Evolutionary conservation across 2,329 filamentous ascomycete species (phyloP), one percentile per base, ranked within the genome.

Genomic region (Colletotrichum sp.): DNA sequence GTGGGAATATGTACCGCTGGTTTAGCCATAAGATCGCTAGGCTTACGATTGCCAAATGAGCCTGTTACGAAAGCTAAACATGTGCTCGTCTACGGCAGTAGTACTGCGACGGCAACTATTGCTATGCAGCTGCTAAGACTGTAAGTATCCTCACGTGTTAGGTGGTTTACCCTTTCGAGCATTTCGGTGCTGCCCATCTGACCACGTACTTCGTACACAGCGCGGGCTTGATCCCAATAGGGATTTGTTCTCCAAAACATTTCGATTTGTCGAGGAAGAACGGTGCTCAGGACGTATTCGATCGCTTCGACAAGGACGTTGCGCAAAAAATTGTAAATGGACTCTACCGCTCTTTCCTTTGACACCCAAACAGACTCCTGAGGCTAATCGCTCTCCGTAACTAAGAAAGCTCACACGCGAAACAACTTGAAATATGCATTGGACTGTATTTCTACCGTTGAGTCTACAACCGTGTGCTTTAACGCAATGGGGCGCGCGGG

Each of bases 361-460:
- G 4, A 16, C 12, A 5, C 27, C 30, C 11, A 5, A 32, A 6
- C 3, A 59, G 22, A 57, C 6, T 25, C 7, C 32, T 25, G 52
- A 82, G 4, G 82, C 83, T 34, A 79, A 77, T 59, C 52, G 22
- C n/a, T 71, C 78, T 57, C 3, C 19, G n/a, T 25, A 4, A 22
- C 3, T 8, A 62, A 64, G 62, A 64, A 64, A 64, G 8, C 32
- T 39, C 15, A 64, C 22, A 64, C 62, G 39, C n/a, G 22, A 19
- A 64, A 64, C 32, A 64, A 64, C 25, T 11, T 64, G 32, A 36
- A 39, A 15, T 64, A 80, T 19, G 85, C 82, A 16, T 84, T 85
- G 79, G 86, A 87, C 79, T 86, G 84, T 79, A 80, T 84, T 29
- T 82, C 82, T 1, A 67, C 34, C 27, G 65, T 79, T 5, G 79